These are phyloP conservation scores for Cyclotella atomus DNA, from an alignment of 108 stramenopile species.

Conservation along the genomic window DNA sequence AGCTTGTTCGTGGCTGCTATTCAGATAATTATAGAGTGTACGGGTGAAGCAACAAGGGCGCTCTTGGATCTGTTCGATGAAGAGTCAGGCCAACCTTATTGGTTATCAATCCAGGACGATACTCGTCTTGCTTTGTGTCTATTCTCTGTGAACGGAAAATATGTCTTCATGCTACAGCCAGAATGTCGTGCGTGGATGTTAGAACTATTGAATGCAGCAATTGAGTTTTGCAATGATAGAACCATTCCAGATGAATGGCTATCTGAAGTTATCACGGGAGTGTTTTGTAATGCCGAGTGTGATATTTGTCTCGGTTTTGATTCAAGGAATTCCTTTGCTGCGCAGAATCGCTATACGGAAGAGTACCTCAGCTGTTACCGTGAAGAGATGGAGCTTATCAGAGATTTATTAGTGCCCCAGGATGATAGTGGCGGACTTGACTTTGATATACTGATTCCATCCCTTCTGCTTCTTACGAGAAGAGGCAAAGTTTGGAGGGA, in stretches of 20 bases:
- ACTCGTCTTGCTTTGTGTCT: slow-evolving; percentile 62
- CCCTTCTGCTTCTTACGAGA: slow-evolving; percentile 57
- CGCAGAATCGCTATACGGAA: background rate
- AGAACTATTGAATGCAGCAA: slow-evolving; percentile 44
- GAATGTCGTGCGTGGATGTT: slow-evolving; percentile 76
- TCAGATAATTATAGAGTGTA: slow-evolving; percentile 58
- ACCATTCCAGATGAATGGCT: slow-evolving; percentile 65
- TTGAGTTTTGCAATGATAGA: slow-evolving; percentile 15
- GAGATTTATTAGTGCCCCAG: slow-evolving; percentile 29
- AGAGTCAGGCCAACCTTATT: slow-evolving; percentile 52
- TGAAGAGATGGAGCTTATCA: slow-evolving; percentile 28
- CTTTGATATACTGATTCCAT: slow-evolving; percentile 77
- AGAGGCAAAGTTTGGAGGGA: slow-evolving; percentile 58
- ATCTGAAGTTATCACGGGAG: slow-evolving; percentile 50
- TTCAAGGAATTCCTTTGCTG: background rate
- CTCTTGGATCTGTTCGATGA: slow-evolving; percentile 69
- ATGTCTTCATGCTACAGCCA: slow-evolving; percentile 63
- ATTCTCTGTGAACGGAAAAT: slow-evolving; percentile 54
- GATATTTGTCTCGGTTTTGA: slow-evolving; percentile 45
- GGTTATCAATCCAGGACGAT: slow-evolving; percentile 71
- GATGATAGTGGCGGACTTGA: slow-evolving; percentile 61
- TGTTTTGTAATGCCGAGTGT: slow-evolving; percentile 72
- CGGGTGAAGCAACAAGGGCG: slow-evolving; percentile 49
- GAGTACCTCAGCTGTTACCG: slow-evolving; percentile 40
- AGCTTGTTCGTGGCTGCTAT: slow-evolving; percentile 61